Evolutionary conservation across 139 green algal species (phyloP), one percentile per base, ranked within the genome.

Genomic region (Coccomyxa sp.): DNA sequence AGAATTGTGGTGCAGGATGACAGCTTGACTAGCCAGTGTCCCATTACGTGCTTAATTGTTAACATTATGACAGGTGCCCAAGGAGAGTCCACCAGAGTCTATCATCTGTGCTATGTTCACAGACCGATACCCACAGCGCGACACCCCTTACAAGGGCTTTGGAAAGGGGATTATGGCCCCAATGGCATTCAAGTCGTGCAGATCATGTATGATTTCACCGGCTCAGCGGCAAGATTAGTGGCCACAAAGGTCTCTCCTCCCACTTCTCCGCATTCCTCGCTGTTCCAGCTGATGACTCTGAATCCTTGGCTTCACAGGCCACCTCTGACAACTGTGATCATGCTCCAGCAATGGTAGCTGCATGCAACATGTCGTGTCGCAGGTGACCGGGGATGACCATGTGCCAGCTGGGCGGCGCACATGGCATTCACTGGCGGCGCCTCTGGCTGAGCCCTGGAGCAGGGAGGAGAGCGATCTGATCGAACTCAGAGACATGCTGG

Each of bases 91-190:
- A 66, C 66, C 38, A 23, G 25, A 71, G 18, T 76, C 25, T 59
- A 66, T 30, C 67, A 79, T 57, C 27, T 60, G 30, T 79, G 81
- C 38, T 78, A 84, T 27, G 32, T 32, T 23, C 57, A n/a, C 74
- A 79, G 74, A 27, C 30, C 77, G 13, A 15, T 81, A 13, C 17
- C 23, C 7, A 28, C 77, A 79, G 59, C 31, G 23, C 82, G 83
- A 66, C 85, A 92, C 74, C 85, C 89, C 11, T 80, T 88, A 15
- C 59, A 83, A n/a, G 88, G 85, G 1, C 38, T 91, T 28, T 92
- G 86, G 79, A 78, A 66, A 21, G 78, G 32, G 9, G 58, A 86
- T 23, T 51, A 75, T 38, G 78, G 7, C 13, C 23, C 10, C 15
- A 13, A 79, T 60, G 66, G 66, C 17, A 13, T 81, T 15, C 58